phyloP scores from a whole-genome alignment of 768 basidiomycete species.

The Russula sp. region DNA sequence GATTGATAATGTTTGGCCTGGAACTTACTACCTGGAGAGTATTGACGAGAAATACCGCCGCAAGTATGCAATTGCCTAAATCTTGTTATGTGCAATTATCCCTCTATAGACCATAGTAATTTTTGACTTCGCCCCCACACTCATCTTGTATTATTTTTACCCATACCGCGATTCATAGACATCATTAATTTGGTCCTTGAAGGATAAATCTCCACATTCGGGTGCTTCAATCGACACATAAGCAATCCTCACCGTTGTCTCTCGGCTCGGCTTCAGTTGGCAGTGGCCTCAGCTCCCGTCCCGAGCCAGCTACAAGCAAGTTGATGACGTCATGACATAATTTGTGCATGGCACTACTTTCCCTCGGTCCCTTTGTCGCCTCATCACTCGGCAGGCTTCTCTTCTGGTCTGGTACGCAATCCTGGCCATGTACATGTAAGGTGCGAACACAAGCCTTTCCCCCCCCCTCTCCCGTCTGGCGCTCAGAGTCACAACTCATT shows the following conservation, averaged over 20 bases:
- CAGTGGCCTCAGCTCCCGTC: too few species aligned
- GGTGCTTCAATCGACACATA: too few species aligned
- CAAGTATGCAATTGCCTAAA: constrained; percentile 47
- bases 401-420: neutral
- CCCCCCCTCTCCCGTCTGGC: neutral
- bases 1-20: constrained; percentile 89
- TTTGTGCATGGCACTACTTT: neutral
- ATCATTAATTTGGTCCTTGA: constrained; percentile 7
- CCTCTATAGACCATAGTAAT: constrained; percentile 3
- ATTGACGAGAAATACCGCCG: constrained; percentile 90
- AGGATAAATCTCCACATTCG: too few species aligned
- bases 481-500: neutral
- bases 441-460: neutral
- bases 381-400: neutral
- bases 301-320: neutral
- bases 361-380: neutral
- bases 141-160: constrained; percentile 9
- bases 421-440: neutral
- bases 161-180: constrained; percentile 9
- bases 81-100: neutral
- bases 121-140: neutral
- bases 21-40: constrained; percentile 84
- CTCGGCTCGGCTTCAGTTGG: too few species aligned
- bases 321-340: neutral
- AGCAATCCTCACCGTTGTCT: too few species aligned